phyloP scores from a whole-genome alignment of 2,329 filamentous ascomycete species.

The Metarhizium sp. region DNA sequence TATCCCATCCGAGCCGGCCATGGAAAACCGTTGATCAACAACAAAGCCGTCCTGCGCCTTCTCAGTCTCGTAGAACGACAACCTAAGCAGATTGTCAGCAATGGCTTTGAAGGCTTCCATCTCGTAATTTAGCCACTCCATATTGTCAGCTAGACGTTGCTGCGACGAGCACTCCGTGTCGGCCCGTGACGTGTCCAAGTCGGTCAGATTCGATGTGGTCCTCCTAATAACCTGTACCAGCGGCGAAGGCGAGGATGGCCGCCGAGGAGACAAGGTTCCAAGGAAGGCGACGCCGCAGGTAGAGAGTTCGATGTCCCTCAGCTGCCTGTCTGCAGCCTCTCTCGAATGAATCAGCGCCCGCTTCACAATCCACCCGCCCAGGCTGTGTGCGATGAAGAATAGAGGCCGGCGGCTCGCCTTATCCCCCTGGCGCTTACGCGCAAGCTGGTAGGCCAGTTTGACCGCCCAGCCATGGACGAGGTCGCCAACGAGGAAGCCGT shows the following conservation, averaged over 20 bases:
- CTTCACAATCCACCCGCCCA: slow-evolving; percentile 20
- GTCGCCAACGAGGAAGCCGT: slow-evolving; percentile 14
- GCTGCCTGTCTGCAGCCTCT: slow-evolving; percentile 12
- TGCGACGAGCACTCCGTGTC: neutral
- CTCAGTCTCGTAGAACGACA: slow-evolving; percentile 18
- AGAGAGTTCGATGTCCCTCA: slow-evolving; percentile 15
- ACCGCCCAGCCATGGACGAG: slow-evolving; percentile 16
- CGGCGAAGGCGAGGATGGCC: slow-evolving; percentile 14
- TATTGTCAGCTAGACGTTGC: slow-evolving; percentile 10
- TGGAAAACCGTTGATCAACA: slow-evolving; percentile 16
- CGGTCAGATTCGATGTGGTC: slow-evolving; percentile 12
- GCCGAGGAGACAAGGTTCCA: slow-evolving; percentile 14
- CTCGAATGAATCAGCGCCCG: slow-evolving; percentile 18
- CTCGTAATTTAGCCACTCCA: slow-evolving; percentile 17
- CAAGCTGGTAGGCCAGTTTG: slow-evolving; percentile 13
- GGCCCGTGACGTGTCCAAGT: slow-evolving; percentile 1
- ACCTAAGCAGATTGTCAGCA: slow-evolving; percentile 11
- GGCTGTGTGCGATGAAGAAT: slow-evolving; percentile 18
- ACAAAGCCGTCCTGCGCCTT: slow-evolving; percentile 14
- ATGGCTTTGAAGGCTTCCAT: slow-evolving; percentile 19
- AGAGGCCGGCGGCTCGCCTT: slow-evolving; percentile 13
- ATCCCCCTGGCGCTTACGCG: slow-evolving; percentile 10
- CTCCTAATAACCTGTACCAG: slow-evolving; percentile 16
- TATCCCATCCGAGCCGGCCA: slow-evolving; percentile 15
- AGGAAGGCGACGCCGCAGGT: slow-evolving; percentile 19